Percentiles rank a stretch among this genome's conserved stretches.
These are phyloP conservation scores for Diophrys sp. DNA, from an alignment of 73 alveolate species.

Conservation along the genomic window DNA sequence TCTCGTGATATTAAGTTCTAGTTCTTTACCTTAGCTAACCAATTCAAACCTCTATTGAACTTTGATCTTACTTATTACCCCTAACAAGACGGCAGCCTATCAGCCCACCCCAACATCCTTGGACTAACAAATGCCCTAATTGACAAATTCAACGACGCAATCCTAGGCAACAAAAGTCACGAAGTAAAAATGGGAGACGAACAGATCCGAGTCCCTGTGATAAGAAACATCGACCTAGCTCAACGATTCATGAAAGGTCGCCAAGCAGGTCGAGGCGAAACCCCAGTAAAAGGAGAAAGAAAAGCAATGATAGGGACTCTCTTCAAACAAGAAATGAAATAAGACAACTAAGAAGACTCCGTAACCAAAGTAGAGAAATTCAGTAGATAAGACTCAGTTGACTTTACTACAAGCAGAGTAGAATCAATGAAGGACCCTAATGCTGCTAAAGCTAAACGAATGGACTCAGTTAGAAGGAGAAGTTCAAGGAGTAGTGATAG, in stretches of 20 bases:
- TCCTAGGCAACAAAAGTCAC: neutral
- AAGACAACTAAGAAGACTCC: too few species aligned
- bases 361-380: neutral
- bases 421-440: neutral
- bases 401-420: neutral
- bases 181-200: neutral
- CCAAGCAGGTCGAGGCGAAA: slow-evolving; percentile 18
- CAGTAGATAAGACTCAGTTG: neutral
- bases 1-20: neutral
- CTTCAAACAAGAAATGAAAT: too few species aligned
- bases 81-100: too few species aligned
- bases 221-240: slow-evolving; percentile 13
- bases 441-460: neutral
- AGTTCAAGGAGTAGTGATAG: too few species aligned
- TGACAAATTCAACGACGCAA: neutral
- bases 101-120: too few species aligned
- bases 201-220: neutral
- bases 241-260: slow-evolving; percentile 26
- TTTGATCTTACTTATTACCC: neutral
- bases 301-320: neutral
- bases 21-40: neutral
- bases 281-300: neutral
- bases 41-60: neutral
- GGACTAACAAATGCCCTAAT: neutral
- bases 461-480: neutral